A percentile compares a stretch with the other conserved stretches of the same genome.
Conservation (phyloP, 257 asterid genomes). For the Mentha longifolia region DNA sequence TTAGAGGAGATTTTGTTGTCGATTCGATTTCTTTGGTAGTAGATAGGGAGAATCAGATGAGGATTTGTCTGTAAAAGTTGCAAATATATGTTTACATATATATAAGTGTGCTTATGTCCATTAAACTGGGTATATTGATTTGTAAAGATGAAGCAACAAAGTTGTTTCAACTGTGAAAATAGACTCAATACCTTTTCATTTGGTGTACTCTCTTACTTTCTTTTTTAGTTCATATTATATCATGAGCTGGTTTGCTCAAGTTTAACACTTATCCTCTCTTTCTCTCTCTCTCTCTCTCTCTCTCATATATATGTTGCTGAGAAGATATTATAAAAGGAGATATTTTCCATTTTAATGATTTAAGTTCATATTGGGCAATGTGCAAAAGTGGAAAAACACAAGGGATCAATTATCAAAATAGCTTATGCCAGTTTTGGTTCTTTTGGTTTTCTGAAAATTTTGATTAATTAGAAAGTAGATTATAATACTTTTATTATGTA, state of each 20-base stretch:
- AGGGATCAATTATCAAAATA: no score
- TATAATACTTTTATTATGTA: no score
- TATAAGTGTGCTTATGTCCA: constrained; percentile 2
- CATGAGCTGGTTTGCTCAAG: not conserved
- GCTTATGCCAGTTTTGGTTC: no score
- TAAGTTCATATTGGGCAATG: no score
- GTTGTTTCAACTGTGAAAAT: constrained; percentile 25
- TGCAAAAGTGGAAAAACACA: no score
- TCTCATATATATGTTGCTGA: no score
- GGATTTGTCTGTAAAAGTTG: constrained; percentile 14
- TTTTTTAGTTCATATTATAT: constrained; percentile 11
- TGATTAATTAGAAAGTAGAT: no score
- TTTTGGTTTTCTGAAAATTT: no score
- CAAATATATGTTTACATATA: constrained; percentile 12
- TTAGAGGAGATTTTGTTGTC: constrained; percentile 9
- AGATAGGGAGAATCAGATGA: constrained; percentile 35
- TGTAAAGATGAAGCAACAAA: constrained; percentile 34
- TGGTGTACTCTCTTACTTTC: not conserved
- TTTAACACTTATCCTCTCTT: not conserved
- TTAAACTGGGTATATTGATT: constrained; percentile 11
- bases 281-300: not conserved
- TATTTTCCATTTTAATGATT: no score
- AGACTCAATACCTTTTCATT: not conserved
- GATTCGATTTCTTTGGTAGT: constrained; percentile 24
- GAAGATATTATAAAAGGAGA: no score